Evolutionary conservation across 352 stramenopile genomes (phyloP).

Genomic region (Pythium angustatum): DNA sequence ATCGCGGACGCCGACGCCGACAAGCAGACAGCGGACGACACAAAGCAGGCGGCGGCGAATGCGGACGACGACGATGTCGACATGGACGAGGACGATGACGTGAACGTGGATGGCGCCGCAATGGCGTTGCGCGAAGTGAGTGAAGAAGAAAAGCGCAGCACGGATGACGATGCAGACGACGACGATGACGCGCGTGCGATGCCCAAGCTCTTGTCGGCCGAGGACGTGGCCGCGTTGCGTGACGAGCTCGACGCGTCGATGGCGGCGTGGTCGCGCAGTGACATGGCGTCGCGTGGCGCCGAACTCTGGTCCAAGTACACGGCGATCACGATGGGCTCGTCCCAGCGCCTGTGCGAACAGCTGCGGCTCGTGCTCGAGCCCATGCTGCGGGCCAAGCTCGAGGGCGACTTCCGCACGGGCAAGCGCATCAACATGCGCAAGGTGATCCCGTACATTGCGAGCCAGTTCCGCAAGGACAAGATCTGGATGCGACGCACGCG

Average conservation of each 20-base stretch:
- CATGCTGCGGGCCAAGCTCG: slow-evolving; percentile 96
- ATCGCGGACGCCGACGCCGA: slow-evolving; percentile 11
- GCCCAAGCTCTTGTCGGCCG: slow-evolving; percentile 48
- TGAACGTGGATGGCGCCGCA: slow-evolving; percentile 6
- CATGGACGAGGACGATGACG: slow-evolving; percentile 24
- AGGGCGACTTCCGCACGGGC: slow-evolving; percentile 98
- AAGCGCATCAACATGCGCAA: slow-evolving; percentile 99
- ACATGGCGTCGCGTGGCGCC: slow-evolving; percentile 46
- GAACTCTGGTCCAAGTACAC: slow-evolving; percentile 94
- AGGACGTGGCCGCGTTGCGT: slow-evolving; percentile 75
- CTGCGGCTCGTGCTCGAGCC: slow-evolving; percentile 98
- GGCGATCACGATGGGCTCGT: slow-evolving; percentile 90
- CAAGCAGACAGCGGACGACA: slow-evolving; percentile 14
- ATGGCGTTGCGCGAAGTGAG: slow-evolving; percentile 10
- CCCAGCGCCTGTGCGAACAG: slow-evolving; percentile 97
- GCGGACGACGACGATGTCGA: slow-evolving; percentile 24
- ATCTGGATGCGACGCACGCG: slow-evolving; percentile 99
- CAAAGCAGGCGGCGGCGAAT: slow-evolving; percentile 13
- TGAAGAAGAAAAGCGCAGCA: slow-evolving; percentile 11
- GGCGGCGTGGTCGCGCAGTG: slow-evolving; percentile 54
- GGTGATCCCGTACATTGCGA: slow-evolving; percentile 99
- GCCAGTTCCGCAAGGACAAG: slow-evolving; percentile 99
- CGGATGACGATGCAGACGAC: slow-evolving; percentile 33
- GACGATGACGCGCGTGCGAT: slow-evolving; percentile 34
- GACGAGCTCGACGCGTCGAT: slow-evolving; percentile 83